Conservation (phyloP, 352 stramenopile genomes). For the Phytophthora cajani region DNA sequence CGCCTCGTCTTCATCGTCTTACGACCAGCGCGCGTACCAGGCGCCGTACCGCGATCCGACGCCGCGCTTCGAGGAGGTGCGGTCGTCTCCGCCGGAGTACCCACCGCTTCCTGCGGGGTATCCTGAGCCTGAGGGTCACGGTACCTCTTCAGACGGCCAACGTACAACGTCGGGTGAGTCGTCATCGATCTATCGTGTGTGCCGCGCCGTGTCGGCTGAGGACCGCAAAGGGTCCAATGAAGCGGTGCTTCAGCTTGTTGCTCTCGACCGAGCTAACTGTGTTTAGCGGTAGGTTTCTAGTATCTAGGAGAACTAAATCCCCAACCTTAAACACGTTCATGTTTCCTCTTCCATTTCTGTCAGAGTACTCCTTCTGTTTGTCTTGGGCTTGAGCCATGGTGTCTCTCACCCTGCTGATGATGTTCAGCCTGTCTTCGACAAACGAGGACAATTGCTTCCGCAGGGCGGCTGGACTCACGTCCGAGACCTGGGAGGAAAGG, state of each 20-base stretch:
- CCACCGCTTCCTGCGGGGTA: no score
- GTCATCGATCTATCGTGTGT: slow-evolving; percentile 3
- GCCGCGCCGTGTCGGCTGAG: neutral
- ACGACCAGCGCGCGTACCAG: no score
- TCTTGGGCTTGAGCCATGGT: no score
- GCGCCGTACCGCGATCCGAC: no score
- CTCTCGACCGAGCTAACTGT: slow-evolving; percentile 3
- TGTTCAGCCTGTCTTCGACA: no score
- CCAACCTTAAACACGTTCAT: slow-evolving; percentile 3
- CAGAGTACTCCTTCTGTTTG: neutral
- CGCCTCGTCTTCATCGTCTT: no score
- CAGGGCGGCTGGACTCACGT: no score
- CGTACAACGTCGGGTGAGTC: neutral
- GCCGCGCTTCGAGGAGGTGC: no score
- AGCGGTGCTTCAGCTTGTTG: slow-evolving; percentile 26
- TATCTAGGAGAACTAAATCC: slow-evolving; percentile 4
- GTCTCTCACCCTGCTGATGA: no score
- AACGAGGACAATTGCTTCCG: no score
- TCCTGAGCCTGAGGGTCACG: neutral
- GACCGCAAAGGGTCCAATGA: slow-evolving; percentile 23
- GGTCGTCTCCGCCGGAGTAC: no score
- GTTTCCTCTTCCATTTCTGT: slow-evolving; percentile 5
- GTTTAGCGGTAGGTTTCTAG: slow-evolving; percentile 14
- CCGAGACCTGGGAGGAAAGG: no score
- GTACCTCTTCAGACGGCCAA: neutral